Percentiles rank a stretch among this genome's conserved stretches.
phyloP scores from a whole-genome alignment of 345 rosid genomes.

The Eucalyptus camaldulensis region DNA sequence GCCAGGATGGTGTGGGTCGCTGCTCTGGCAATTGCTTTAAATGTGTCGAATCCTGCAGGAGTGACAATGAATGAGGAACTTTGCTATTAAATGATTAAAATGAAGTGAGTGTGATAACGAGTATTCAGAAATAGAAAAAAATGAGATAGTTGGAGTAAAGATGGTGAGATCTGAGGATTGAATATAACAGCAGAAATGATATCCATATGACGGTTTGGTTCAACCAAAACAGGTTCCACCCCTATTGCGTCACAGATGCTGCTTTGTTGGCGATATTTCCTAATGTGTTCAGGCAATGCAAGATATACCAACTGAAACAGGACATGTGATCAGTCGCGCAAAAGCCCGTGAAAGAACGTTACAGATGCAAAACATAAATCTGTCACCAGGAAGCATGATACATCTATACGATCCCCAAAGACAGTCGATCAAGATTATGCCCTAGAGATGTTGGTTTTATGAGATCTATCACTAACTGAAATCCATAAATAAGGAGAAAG shows the following conservation, averaged over 20 bases:
- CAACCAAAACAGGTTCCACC: neutral
- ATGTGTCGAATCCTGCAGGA: constrained; percentile 21
- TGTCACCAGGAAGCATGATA: neutral
- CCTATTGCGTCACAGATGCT: neutral
- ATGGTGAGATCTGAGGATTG: neutral
- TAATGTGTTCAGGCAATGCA: neutral
- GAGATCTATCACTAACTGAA: neutral
- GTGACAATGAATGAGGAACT: neutral
- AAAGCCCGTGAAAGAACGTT: neutral
- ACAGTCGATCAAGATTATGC: neutral
- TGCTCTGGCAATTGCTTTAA: constrained; percentile 37
- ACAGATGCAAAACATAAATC: neutral
- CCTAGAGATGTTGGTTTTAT: neutral
- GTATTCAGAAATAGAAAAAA: neutral
- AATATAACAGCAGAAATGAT: neutral
- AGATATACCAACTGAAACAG: neutral
- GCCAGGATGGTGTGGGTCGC: constrained; percentile 43
- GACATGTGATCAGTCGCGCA: neutral
- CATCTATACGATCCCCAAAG: neutral
- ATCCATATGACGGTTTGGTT: neutral
- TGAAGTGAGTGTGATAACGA: neutral
- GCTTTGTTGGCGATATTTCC: neutral
- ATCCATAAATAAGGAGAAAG: neutral
- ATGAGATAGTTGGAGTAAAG: neutral
- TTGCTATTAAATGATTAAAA: neutral